Evolutionary conservation across 2,329 filamentous ascomycete genomes (phyloP).

Genomic region (Colletotrichum sp.): DNA sequence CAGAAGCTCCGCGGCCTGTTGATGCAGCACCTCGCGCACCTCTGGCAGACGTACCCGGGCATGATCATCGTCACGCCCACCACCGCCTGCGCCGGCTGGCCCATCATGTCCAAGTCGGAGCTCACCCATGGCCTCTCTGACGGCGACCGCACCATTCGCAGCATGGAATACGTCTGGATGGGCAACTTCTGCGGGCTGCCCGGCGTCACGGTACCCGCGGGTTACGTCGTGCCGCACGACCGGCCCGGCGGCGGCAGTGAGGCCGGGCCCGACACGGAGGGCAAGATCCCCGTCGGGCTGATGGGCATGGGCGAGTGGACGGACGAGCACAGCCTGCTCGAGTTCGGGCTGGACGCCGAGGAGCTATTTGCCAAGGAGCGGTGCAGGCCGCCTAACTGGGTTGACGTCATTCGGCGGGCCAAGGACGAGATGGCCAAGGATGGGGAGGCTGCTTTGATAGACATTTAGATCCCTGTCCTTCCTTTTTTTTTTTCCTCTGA

Average conservation of each 20-base stretch:
- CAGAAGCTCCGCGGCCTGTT: constrained; percentile 73
- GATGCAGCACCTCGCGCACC: constrained; percentile 72
- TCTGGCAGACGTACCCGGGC: constrained; percentile 70
- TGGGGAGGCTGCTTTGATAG: constrained; percentile 17
- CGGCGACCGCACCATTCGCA: constrained; percentile 49
- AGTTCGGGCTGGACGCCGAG: constrained; percentile 54
- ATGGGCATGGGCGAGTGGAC: constrained; percentile 64
- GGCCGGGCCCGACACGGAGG: constrained; percentile 35
- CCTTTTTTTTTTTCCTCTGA: background rate
- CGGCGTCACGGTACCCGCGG: constrained; percentile 49
- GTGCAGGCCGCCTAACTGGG: constrained; percentile 44
- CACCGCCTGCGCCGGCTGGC: constrained; percentile 54
- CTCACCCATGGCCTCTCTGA: constrained; percentile 48
- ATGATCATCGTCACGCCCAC: constrained; percentile 77
- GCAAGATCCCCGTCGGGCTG: constrained; percentile 55
- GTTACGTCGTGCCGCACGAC: constrained; percentile 45
- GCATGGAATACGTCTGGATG: constrained; percentile 57
- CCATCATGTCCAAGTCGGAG: constrained; percentile 41
- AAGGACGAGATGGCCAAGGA: constrained; percentile 25
- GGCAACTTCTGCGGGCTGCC: constrained; percentile 57
- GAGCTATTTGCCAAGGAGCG: constrained; percentile 38
- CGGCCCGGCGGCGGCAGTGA: constrained; percentile 32
- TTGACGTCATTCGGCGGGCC: constrained; percentile 47
- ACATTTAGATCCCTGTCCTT: constrained; percentile 1
- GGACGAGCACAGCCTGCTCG: constrained; percentile 51